Base-by-base conservation (phyloP, 768 basidiomycete species). In the Termitomyces titanicus region DNA sequence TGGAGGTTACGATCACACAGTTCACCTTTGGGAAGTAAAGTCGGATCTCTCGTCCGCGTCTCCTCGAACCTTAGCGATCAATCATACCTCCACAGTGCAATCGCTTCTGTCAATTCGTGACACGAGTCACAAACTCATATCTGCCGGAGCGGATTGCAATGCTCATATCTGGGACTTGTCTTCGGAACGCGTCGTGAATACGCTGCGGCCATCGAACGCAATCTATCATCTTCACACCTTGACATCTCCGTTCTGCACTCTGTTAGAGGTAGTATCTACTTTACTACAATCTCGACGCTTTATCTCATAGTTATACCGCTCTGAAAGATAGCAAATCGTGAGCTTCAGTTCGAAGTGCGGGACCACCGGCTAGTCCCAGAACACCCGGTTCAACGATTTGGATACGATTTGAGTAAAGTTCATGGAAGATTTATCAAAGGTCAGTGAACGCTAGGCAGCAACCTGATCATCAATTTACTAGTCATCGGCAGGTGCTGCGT, bases 331-430 rank as follows among this genome's bases (percentile, higher is more conserved):
- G 72, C 73, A 6, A 78, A 81, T 60, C 67, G 77, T 20, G 81
- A 83, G 58, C 68, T 73, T 27, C 81, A 82, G 56, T 80, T 78
- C 50, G 81, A 83, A 60, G 50, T 80, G n/a, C 78, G 73, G 20
- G 81, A 81, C 57, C 69, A 73, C 56, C 72, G 80, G 17, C 53
- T 68, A 34, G 69, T 73, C 11, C 72, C 75, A 13, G 60, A 59
- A 24, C 55, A 58, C 31, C 64, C 74, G 3, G 74, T 72, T 20
- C 68, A 73, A 46, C 67, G 77, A 29, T 82, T 82, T 59, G 80
- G 81, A 5, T 80, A 74, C 55, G 40, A 57, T 15, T 62, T 68
- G 10, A 53, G 56, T 5, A 72, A 72, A 33, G 63, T 66, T 17
- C 75, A 76, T 43, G 79, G 79, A 18, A 67, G 77, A 48, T 80